Conservation (phyloP, 495 filamentous ascomycete species). For the Massariosphaeria phaeospora region DNA sequence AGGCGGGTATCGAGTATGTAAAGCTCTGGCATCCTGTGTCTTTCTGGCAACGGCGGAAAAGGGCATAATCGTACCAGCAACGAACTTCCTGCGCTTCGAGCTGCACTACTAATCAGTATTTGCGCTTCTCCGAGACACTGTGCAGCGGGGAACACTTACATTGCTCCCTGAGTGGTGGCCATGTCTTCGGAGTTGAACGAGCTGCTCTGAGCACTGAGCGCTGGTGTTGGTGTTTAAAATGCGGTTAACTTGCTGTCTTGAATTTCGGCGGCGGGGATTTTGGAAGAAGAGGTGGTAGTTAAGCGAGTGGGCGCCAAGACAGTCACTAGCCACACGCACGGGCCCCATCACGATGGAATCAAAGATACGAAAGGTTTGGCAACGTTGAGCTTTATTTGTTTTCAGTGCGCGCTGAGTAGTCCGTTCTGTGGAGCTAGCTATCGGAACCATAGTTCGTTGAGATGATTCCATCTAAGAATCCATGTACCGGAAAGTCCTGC, state of each 20-base stretch:
- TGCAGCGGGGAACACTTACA: slow-evolving; percentile 46
- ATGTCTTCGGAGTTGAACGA: slow-evolving; percentile 46
- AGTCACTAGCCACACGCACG: background rate
- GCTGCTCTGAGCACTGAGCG: slow-evolving; percentile 2
- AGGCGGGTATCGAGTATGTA: background rate
- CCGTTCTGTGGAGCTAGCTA: no score
- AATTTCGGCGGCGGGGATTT: background rate
- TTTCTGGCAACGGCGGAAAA: background rate
- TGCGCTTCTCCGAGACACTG: background rate
- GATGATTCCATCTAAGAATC: no score
- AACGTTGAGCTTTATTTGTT: no score
- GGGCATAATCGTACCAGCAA: slow-evolving; percentile 53
- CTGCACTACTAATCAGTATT: slow-evolving; percentile 41
- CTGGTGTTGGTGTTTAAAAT: background rate
- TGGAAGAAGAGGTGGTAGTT: background rate
- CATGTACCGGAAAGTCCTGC: no score
- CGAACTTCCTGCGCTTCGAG: slow-evolving; percentile 99
- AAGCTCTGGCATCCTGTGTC: background rate
- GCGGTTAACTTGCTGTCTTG: slow-evolving; percentile 3
- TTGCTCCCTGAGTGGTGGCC: slow-evolving; percentile 62
- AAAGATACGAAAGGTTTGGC: no score
- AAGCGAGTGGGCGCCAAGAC: slow-evolving; percentile 18
- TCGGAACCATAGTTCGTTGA: no score
- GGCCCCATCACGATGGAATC: background rate
- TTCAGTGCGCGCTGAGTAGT: no score